Base-by-base conservation (phyloP, 2,329 filamentous ascomycete species). In the Amauroascus niger region DNA sequence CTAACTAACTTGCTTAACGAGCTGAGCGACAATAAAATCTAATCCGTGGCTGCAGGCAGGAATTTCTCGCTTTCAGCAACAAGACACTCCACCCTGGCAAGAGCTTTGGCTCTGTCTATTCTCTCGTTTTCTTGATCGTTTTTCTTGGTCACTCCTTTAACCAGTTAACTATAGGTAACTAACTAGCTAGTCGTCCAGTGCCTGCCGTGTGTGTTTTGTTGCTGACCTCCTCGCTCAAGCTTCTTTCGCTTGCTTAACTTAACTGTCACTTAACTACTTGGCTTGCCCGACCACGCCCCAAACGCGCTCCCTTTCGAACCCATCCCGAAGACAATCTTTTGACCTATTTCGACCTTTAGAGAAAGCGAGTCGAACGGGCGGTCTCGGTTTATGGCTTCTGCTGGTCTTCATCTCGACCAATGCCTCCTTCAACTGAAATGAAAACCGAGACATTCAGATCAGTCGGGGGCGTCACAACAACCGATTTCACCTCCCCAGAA, bases 341-440 rank as follows among this genome's bases (percentile, higher is more conserved):
- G 16, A 22, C 13, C 16, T 18, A 20, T 35, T 44, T 44, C 24
- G 22, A 44, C 22, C 39, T 43, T 35, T 43, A 51, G 39, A 51
- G 26, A 24, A 35, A 7, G 8, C 16, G 14, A 26, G 20, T n/a
- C n/a, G n/a, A n/a, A n/a, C n/a, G n/a, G n/a, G n/a, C n/a, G n/a
- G n/a, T n/a, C n/a, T n/a, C n/a, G n/a, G n/a, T n/a, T 14, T 16
- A 35, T 39, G 28, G 1, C 2, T 14, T 40, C 2, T 14, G 11
- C 16, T 35, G 44, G 46, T 28, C 40, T 40, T 30, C 13, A 41
- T 32, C 13, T 24, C 26, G 26, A 32, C 61, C 59, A 63, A 67
- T 67, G 65, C 64, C 58, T 59, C 50, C 54, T 49, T 51, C 49
- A 55, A 53, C 52, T 64, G 63, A 62, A 59, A 65, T 64, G 63